Percentiles rank a stretch among this genome's conserved stretches.
Conservation (phyloP, 192 early-diverging fungal genomes). For the Backusella mclennaniae region DNA sequence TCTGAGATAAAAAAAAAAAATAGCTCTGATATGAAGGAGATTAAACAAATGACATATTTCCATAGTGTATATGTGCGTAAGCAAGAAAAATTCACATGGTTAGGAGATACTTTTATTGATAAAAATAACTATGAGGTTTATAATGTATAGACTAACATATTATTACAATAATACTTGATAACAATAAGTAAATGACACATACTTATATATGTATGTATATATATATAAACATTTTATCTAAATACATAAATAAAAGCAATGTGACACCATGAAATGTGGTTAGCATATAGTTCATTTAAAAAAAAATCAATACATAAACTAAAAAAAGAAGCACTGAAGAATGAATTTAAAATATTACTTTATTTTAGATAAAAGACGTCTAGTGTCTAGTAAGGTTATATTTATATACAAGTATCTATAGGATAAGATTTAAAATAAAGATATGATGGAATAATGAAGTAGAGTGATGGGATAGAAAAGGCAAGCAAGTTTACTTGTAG, state of each 20-base stretch:
- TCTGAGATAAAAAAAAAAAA: background rate
- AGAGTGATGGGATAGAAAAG: background rate
- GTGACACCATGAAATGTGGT: background rate
- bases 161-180: background rate
- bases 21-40: background rate
- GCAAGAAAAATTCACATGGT: background rate
- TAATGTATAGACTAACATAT: background rate
- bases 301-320: background rate
- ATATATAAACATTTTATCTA: background rate
- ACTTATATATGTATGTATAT: background rate
- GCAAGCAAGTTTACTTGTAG: slow-evolving; percentile 14
- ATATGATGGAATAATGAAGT: background rate
- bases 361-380: background rate
- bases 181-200: background rate
- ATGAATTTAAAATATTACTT: background rate
- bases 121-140: background rate
- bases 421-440: background rate
- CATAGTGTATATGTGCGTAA: background rate
- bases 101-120: background rate
- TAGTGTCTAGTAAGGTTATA: background rate
- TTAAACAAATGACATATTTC: background rate
- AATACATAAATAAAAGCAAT: background rate
- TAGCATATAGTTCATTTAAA: background rate
- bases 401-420: background rate
- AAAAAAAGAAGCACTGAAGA: background rate